These are phyloP conservation scores for Elsinoe batatas DNA, from an alignment of 2,329 filamentous ascomycete species.

Conservation along the genomic window DNA sequence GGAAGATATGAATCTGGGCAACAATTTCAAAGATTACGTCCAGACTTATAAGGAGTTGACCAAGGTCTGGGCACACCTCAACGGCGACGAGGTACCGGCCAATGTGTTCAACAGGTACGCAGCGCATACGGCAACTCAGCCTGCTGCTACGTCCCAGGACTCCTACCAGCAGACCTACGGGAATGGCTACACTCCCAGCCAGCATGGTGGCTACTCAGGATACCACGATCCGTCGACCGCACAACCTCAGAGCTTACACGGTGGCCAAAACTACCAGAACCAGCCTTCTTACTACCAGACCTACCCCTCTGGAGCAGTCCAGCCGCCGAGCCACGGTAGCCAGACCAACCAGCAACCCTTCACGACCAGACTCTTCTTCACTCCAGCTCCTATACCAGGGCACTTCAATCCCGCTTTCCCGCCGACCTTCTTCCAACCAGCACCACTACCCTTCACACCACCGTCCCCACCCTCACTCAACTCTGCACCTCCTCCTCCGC, in stretches of 20 bases:
- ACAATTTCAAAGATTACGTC: constrained; percentile 60
- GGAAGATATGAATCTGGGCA: constrained; percentile 58
- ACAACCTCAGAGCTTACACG: not conserved
- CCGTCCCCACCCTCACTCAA: constrained; percentile 21
- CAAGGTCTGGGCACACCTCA: constrained; percentile 52
- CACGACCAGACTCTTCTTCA: not conserved
- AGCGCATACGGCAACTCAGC: no score
- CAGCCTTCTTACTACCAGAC: not conserved
- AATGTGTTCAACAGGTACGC: no score
- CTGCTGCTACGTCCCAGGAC: no score
- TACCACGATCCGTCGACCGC: no score
- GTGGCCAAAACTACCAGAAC: not conserved
- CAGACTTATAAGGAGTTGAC: constrained; percentile 85
- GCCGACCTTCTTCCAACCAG: not conserved
- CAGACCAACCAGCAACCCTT: not conserved
- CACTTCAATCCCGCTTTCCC: not conserved
- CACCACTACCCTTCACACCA: not conserved
- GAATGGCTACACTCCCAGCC: no score
- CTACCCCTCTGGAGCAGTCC: not conserved
- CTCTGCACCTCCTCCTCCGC: constrained; percentile 16
- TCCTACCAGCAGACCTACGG: no score
- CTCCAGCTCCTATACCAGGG: not conserved
- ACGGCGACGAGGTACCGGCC: no score
- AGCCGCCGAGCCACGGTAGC: not conserved
- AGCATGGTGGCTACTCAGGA: no score